Base-by-base conservation (phyloP, 2,329 filamentous ascomycete species). In the Colletotrichum camelliae region DNA sequence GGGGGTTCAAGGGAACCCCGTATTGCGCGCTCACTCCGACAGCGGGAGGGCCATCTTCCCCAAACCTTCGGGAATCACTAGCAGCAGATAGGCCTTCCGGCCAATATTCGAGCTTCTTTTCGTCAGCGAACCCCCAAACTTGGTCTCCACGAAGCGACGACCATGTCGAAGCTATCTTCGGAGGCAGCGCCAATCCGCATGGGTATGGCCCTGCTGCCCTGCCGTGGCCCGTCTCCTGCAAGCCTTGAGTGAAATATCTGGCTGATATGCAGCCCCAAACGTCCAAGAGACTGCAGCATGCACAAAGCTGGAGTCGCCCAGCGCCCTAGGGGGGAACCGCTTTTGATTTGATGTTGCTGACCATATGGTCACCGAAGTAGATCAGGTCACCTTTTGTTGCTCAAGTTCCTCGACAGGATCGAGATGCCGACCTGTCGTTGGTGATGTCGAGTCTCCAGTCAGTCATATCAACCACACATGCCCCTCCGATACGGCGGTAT, bases 241-340 rank as follows among this genome's bases (percentile, higher is more conserved):
- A 66, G 69, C 65, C 33, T 58, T 61, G 70, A 73, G 70, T 67
- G 73, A 67, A 48, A 65, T 73, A 67, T 75, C 73, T 69, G 69
- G 73, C 57, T 69, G 35, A 75, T 75, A 68, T 75, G 73, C 73
- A 75, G 73, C 73, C 43, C 73, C 73, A 69, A 75, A 75, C 73
- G 70, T 73, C 64, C 66, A 43, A 33, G 37, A 72, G 27, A 60
- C 73, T 75, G 70, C 73, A 65, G 64, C 21, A 75, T 75, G 70
- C 64, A 73, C 64, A 35, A 58, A 29, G 73, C 43, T 73, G 64
- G 73, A 60, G 64, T 31, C 35, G 13, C 24, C 48, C 33, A 31
- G 35, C 43, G 43, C 13, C 35, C 43, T 15, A 31, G 39, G 39
- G 39, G 35, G 52, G n/a, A 64, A 55, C 18, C 24, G 67, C 35